Base-by-base conservation (phyloP, 805 yeast genomes). In the Maudiozyma serrabonitensis region DNA sequence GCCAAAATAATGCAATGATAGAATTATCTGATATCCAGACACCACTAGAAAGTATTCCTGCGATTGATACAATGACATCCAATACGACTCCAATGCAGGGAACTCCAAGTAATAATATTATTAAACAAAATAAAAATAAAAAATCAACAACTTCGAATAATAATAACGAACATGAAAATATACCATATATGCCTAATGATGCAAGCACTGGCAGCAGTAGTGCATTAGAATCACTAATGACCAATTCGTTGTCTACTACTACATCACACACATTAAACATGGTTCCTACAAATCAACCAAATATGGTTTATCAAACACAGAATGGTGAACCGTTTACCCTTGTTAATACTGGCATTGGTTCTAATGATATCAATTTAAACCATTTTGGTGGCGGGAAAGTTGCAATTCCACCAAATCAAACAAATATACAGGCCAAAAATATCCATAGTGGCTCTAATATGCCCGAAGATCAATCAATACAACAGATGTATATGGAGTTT, bases 401-500 rank as follows among this genome's bases (percentile, higher is more conserved):
- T 12, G 16, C 15, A 16, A 39, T 12, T 9, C 12, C 32, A 28
- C 2, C 32, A 28, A 28, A n/a, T 18, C n/a, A 16, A 15, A n/a
- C 15, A 8, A 16, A 7, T 19, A 18, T 12, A 19, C n/a, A 5
- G 15, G 23, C 25, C 28, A 15, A 41, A 25, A 32, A 38, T 25
- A 13, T 13, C 23, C 4, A 18, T 28, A 28, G 26, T 8, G 19
- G 9, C 19, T 19, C 37, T 41, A 18, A 18, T 41, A 2, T 35
- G 21, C 6, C 52, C 38, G 50, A 50, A 42, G 50, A 51, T 41
- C 47, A 56, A 46, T 31, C 54, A 45, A 28, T 56, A 47, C 53
- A 49, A 25, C 54, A 58, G 39, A 50, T 58, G 52, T 59, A 56
- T 45, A 52, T 55, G 48, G 64, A 61, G 26, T 58, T 62, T 43